Percentiles rank a stretch among this genome's conserved stretches.
These are phyloP conservation scores for Phytophthora podocarpi DNA, from an alignment of 352 stramenopile species.

Conservation along the genomic window DNA sequence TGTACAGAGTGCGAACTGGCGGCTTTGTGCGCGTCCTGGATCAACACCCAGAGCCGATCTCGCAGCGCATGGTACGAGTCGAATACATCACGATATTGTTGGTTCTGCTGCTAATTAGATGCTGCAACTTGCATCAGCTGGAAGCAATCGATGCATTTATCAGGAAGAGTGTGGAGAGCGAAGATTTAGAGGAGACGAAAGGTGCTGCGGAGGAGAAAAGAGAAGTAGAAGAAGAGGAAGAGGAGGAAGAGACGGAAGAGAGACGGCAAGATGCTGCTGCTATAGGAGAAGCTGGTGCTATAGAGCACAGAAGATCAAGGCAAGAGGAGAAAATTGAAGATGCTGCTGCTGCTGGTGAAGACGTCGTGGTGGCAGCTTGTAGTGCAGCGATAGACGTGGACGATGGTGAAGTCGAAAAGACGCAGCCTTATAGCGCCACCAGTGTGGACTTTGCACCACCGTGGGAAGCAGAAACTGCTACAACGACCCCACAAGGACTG, in stretches of 20 bases:
- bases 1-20: constrained; percentile 47
- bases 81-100: background rate
- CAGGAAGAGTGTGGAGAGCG: background rate
- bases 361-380: background rate
- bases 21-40: constrained; percentile 72
- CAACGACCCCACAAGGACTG: constrained; percentile 34
- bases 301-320: constrained; percentile 7
- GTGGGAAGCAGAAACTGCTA: constrained; percentile 14
- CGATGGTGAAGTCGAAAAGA: constrained; percentile 12
- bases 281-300: background rate
- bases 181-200: constrained; percentile 21
- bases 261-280: background rate
- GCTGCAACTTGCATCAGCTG: constrained; percentile 28
- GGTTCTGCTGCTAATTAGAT: constrained; percentile 19
- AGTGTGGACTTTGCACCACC: background rate
- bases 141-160: constrained; percentile 49
- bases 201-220: no score
- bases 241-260: constrained; percentile 7
- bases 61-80: constrained; percentile 47
- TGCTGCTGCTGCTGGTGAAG: background rate
- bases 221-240: background rate
- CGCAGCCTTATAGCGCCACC: background rate
- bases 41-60: constrained; percentile 55
- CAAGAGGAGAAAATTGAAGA: background rate
- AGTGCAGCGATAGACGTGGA: background rate